Percentiles rank a stretch among this genome's conserved stretches.
phyloP scores from a whole-genome alignment of 192 early-diverging fungal species.

The Glomus cerebriforme region DNA sequence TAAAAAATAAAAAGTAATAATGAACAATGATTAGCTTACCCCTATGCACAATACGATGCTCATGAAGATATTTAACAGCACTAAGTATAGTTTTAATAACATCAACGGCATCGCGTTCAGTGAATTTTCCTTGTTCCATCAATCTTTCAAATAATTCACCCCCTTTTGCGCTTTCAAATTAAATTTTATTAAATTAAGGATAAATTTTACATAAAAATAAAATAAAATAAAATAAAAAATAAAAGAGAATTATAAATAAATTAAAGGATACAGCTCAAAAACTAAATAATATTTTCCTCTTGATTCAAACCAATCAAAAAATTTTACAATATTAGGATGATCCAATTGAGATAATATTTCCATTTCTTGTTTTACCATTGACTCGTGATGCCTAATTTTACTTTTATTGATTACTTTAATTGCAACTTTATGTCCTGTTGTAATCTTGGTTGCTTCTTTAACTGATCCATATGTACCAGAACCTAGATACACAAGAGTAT shows the following conservation, averaged over 20 bases:
- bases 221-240: too few species aligned
- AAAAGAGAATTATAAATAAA: too few species aligned
- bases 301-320: constrained; percentile 79
- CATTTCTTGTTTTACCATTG: constrained; percentile 92
- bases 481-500: constrained; percentile 34
- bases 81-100: constrained; percentile 74
- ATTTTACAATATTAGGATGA: constrained; percentile 88
- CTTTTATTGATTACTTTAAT: constrained; percentile 93
- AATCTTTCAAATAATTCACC: constrained; percentile 90
- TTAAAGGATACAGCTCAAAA: constrained; percentile 61
- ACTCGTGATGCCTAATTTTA: constrained; percentile 76
- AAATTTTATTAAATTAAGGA: neutral
- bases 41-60: constrained; percentile 83
- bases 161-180: constrained; percentile 59
- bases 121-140: constrained; percentile 74
- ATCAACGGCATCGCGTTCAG: constrained; percentile 77
- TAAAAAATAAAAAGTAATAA: neutral
- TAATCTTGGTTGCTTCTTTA: constrained; percentile 63
- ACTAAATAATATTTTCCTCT: constrained; percentile 76
- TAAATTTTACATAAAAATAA: too few species aligned
- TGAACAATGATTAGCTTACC: constrained; percentile 41
- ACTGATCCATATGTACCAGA: constrained; percentile 77
- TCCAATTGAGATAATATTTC: constrained; percentile 79
- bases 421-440: constrained; percentile 78
- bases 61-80: constrained; percentile 85